These are phyloP conservation scores for Hordeum marinum DNA, from an alignment of 176 grass and related monocot species.

Conservation along the genomic window DNA sequence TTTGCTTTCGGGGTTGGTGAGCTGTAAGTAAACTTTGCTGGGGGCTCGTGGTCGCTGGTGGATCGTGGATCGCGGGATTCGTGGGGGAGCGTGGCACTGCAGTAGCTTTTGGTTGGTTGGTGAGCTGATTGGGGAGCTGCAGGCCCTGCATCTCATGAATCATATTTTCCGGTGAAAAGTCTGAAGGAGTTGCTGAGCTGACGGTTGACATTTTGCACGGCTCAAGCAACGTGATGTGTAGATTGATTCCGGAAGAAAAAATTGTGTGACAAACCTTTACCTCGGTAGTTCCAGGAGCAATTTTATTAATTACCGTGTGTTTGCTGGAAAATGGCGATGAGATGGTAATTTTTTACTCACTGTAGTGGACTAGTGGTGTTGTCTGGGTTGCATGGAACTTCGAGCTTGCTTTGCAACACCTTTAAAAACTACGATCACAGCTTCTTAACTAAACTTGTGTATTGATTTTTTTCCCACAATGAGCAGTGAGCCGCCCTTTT, in stretches of 20 bases:
- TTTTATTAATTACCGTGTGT: not conserved
- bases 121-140: not conserved
- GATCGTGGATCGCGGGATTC: not conserved
- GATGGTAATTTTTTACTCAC: not conserved
- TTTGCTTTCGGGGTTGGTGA: conserved; percentile 28
- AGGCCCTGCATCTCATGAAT: not conserved
- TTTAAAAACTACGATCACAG: not conserved
- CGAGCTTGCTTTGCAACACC: not conserved
- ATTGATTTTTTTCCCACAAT: not conserved
- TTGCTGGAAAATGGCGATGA: not conserved
- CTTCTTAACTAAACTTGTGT: not conserved
- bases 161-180: not conserved
- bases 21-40: conserved; percentile 31
- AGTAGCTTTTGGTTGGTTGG: conserved; percentile 21
- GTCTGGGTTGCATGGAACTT: not conserved
- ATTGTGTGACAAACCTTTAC: not conserved
- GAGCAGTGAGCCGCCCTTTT: not conserved
- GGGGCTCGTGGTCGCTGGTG: conserved; percentile 23
- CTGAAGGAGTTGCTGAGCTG: not conserved
- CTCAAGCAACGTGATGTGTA: not conserved
- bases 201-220: not conserved
- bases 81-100: not conserved
- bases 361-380: not conserved
- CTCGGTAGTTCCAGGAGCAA: too few relatives aligned
- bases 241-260: too few relatives aligned